Evolutionary conservation across 2,329 filamentous ascomycete species (phyloP).

Genomic region (Venturia aucupariae): DNA sequence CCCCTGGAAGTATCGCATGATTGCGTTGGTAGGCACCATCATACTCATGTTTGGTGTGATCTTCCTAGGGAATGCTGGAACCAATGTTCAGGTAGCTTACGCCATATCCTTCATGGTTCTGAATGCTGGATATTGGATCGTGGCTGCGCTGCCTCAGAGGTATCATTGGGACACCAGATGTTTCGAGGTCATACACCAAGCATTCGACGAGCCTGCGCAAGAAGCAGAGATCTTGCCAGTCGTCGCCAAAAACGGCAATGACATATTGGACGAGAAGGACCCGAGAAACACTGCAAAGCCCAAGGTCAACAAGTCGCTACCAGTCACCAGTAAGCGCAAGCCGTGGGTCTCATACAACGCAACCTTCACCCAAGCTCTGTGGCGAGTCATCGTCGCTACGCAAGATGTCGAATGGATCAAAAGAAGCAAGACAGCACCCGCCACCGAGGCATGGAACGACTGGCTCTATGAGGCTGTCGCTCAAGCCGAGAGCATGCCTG

Average conservation of each 20-base stretch:
- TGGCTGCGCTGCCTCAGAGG: constrained; percentile 38
- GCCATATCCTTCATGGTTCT: constrained; percentile 41
- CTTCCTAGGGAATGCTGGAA: constrained; percentile 39
- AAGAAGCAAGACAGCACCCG: constrained; percentile 31
- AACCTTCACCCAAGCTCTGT: constrained; percentile 39
- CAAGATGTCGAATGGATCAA: constrained; percentile 36
- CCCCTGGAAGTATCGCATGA: constrained; percentile 34
- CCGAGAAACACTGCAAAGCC: not conserved
- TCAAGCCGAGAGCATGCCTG: not conserved
- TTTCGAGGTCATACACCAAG: constrained; percentile 32
- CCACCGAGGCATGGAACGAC: constrained; percentile 32
- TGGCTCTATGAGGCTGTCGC: constrained; percentile 31
- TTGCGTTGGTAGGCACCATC: constrained; percentile 41
- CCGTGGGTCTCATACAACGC: constrained; percentile 19
- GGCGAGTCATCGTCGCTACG: constrained; percentile 39
- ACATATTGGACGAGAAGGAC: not conserved
- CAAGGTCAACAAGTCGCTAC: not conserved
- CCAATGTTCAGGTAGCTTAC: constrained; percentile 40
- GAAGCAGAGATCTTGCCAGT: not conserved
- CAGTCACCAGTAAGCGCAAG: not conserved
- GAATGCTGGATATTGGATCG: constrained; percentile 42
- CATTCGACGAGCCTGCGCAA: constrained; percentile 20
- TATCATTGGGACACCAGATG: constrained; percentile 40
- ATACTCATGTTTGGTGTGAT: constrained; percentile 46
- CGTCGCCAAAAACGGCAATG: not conserved